These are phyloP conservation scores for Pinus tabuliformis DNA, from an alignment of 75 land plant species.

Conservation along the genomic window DNA sequence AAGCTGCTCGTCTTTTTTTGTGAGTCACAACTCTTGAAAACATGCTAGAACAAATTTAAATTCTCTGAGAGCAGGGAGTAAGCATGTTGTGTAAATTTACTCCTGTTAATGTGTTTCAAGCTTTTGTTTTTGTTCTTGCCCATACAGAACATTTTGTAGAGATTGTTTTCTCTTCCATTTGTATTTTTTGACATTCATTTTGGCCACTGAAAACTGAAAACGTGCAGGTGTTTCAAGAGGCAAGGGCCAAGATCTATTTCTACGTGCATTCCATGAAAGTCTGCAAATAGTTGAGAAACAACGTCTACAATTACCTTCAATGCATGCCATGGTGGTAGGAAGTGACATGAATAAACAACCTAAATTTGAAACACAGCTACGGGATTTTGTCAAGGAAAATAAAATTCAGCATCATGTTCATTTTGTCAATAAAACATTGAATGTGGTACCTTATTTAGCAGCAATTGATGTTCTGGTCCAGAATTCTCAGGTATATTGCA, in stretches of 20 bases:
- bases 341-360: slow-evolving; percentile 77
- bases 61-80: not conserved
- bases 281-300: slow-evolving; percentile 48
- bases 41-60: too few relatives aligned
- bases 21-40: too few relatives aligned
- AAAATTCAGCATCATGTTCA: slow-evolving; percentile 67
- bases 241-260: slow-evolving; percentile 91
- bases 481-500: slow-evolving; percentile 74
- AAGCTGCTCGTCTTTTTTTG: too few relatives aligned
- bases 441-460: slow-evolving; percentile 83
- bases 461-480: slow-evolving; percentile 93
- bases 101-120: not conserved
- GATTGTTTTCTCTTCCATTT: not conserved
- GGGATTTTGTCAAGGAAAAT: slow-evolving; percentile 58
- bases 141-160: not conserved
- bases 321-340: slow-evolving; percentile 89
- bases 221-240: slow-evolving; percentile 92
- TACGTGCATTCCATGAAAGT: slow-evolving; percentile 65
- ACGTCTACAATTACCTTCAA: slow-evolving; percentile 36
- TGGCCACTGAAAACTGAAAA: slow-evolving; percentile 7
- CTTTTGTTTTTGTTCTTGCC: not conserved
- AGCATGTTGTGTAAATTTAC: not conserved
- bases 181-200: not conserved
- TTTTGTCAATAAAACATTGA: slow-evolving; percentile 87
- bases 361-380: slow-evolving; percentile 68